Conservation (phyloP, 2,329 filamentous ascomycete genomes). For the Zalaria obscura region DNA sequence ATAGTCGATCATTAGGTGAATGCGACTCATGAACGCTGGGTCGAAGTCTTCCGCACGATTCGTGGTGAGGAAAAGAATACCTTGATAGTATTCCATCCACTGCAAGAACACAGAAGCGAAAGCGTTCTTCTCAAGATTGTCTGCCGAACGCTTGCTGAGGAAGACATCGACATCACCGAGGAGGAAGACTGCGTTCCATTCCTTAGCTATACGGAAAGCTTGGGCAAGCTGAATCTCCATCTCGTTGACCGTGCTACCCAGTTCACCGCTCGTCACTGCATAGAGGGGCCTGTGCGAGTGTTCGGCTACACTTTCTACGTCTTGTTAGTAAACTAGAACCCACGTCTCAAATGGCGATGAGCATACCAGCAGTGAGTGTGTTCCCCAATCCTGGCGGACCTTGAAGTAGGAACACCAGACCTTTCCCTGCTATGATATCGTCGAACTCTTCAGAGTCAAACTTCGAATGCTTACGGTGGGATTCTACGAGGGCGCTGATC, state of each 20-base stretch:
- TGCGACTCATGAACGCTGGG: conserved; percentile 19
- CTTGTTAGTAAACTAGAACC: too few relatives aligned
- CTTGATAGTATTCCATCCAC: conserved; percentile 24
- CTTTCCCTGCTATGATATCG: conserved; percentile 13
- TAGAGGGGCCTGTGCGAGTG: too few relatives aligned
- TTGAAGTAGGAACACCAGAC: conserved; percentile 21
- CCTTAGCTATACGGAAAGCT: conserved; percentile 9
- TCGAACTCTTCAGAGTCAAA: neutral
- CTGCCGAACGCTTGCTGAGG: conserved; percentile 7
- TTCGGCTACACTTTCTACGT: too few relatives aligned
- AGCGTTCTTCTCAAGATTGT: conserved; percentile 13
- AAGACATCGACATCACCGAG: conserved; percentile 27
- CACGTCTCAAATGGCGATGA: too few relatives aligned
- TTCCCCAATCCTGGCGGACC: conserved; percentile 24
- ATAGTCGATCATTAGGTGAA: conserved; percentile 20
- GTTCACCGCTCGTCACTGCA: conserved; percentile 8
- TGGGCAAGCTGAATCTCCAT: conserved; percentile 9
- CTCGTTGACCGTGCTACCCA: conserved; percentile 4
- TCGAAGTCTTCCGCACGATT: conserved; percentile 23
- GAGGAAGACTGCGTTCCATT: conserved; percentile 19
- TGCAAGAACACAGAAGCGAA: conserved; percentile 20
- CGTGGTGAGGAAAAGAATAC: conserved; percentile 26
- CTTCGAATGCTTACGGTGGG: too few relatives aligned
- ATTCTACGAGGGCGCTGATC: too few relatives aligned
- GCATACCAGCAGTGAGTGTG: conserved; percentile 15